Percentiles rank a stretch among this genome's conserved stretches.
Conservation (phyloP, 768 basidiomycete genomes). For the Naganishia antarctica region DNA sequence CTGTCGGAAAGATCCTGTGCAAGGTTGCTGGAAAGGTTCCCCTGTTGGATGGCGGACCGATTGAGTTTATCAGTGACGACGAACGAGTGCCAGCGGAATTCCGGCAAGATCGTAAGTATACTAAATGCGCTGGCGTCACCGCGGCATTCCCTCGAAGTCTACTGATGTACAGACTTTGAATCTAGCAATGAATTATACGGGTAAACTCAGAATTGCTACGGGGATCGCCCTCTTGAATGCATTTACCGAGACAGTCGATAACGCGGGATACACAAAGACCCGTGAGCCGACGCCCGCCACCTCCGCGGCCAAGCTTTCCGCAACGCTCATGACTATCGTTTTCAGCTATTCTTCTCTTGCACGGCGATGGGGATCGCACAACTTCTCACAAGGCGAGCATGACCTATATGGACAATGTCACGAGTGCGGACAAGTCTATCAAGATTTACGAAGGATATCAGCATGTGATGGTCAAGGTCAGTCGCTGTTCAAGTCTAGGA, state of each 20-base stretch:
- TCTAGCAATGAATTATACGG: conserved; percentile 21
- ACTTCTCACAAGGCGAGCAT: conserved; percentile 4
- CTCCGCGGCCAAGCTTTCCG: neutral
- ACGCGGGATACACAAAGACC: conserved; percentile 1
- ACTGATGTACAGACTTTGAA: neutral
- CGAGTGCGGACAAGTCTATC: conserved; percentile 14
- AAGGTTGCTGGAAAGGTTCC: neutral
- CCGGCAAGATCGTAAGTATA: conserved; percentile 14
- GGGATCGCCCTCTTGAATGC: conserved; percentile 11
- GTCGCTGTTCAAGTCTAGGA: neutral
- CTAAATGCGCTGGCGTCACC: neutral
- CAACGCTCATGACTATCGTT: neutral
- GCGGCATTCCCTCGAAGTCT: neutral
- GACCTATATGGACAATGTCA: conserved; percentile 1
- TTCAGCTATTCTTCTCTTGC: conserved; percentile 7
- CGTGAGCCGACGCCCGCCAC: neutral
- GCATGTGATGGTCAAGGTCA: conserved; percentile 19
- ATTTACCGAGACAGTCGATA: conserved; percentile 13
- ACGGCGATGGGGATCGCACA: conserved; percentile 7
- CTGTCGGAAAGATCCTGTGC: neutral
- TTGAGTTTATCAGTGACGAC: conserved; percentile 16
- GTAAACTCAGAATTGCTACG: conserved; percentile 15
- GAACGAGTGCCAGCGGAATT: conserved; percentile 12
- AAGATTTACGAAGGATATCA: conserved; percentile 13
- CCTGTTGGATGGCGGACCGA: neutral